These are phyloP conservation scores for Colletotrichum kahawae DNA, from an alignment of 2,329 filamentous ascomycete species.

Conservation along the genomic window DNA sequence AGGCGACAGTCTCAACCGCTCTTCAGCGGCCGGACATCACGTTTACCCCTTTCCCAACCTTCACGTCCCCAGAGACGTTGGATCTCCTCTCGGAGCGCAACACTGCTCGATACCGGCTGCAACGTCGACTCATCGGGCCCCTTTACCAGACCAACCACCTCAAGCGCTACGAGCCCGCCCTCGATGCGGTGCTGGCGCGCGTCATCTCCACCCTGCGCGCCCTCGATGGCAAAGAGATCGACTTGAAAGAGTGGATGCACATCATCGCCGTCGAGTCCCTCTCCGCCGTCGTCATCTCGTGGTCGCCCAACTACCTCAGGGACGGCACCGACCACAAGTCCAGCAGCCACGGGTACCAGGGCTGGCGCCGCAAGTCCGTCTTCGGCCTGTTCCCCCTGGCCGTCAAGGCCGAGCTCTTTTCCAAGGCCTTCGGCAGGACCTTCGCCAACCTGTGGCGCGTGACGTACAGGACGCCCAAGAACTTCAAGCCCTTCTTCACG, in stretches of 20 bases:
- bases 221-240: conserved; percentile 44
- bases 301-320: conserved; percentile 55
- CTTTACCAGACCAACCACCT: conserved; percentile 50
- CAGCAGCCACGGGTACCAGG: conserved; percentile 52
- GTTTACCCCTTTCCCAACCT: conserved; percentile 33
- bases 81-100: conserved; percentile 57
- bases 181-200: conserved; percentile 44
- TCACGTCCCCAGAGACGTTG: conserved; percentile 43
- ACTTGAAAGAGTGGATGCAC: conserved; percentile 62
- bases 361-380: conserved; percentile 58
- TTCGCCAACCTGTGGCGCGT: conserved; percentile 51
- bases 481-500: conserved; percentile 55
- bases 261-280: conserved; percentile 59
- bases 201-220: conserved; percentile 39
- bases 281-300: conserved; percentile 53
- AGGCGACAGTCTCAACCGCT: conserved; percentile 47
- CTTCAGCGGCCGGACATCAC: conserved; percentile 47
- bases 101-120: conserved; percentile 50
- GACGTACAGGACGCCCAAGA: conserved; percentile 46
- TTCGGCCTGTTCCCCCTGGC: conserved; percentile 54
- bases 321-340: conserved; percentile 50
- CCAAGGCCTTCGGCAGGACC: conserved; percentile 37
- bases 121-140: conserved; percentile 54
- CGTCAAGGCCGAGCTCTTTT: conserved; percentile 43
- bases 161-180: conserved; percentile 41